A percentile compares a stretch with the other conserved stretches of the same genome.
Conservation (phyloP, 2,329 filamentous ascomycete species). For the Pleochaeta shiraiana region DNA sequence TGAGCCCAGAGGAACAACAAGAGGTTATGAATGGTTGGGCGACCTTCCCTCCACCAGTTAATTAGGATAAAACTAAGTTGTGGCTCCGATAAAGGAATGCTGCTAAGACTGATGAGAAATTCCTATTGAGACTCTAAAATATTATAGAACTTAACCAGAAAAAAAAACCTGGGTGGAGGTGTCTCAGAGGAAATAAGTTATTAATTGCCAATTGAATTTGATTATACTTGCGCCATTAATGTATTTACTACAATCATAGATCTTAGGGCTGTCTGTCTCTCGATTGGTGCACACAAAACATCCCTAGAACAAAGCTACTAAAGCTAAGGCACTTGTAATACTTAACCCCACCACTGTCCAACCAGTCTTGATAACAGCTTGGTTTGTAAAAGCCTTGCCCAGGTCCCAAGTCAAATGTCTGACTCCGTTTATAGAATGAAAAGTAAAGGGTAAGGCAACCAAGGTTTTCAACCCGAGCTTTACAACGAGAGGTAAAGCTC, state of each 20-base stretch:
- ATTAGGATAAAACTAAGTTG: no score
- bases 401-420: conserved; percentile 53
- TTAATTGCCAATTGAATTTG: no score
- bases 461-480: conserved; percentile 37
- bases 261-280: no score
- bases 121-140: no score
- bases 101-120: no score
- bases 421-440: conserved; percentile 45
- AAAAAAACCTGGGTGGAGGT: no score
- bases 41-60: conserved; percentile 20
- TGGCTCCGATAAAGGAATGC: no score
- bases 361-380: conserved; percentile 40
- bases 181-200: no score
- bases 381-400: conserved; percentile 37
- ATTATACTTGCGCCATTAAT: no score
- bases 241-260: no score
- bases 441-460: conserved; percentile 43
- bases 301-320: conserved; percentile 14
- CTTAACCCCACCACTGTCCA: conserved; percentile 39
- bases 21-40: conserved; percentile 11
- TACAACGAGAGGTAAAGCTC: conserved; percentile 31
- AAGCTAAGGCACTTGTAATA: conserved; percentile 23
- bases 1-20: conserved; percentile 7
- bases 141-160: no score
- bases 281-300: neutral